Evolutionary conservation across 495 filamentous ascomycete genomes (phyloP).

Genomic region (Aspergillus cristatus): DNA sequence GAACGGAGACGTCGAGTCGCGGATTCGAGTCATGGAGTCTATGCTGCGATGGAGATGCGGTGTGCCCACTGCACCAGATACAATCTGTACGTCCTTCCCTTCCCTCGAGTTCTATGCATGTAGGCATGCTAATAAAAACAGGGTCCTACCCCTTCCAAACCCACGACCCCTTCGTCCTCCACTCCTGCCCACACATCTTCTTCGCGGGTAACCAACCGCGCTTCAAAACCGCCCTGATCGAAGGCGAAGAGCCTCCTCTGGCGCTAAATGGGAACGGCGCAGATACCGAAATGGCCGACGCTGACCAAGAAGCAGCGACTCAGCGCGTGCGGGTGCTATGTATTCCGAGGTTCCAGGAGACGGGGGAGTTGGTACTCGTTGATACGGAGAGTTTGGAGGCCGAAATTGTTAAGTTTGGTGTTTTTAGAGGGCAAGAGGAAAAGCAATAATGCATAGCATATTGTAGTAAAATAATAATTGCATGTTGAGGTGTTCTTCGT

Average conservation of each 20-base stretch:
- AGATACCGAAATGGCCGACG: slow-evolving; percentile 35
- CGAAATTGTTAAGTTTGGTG: slow-evolving; percentile 57
- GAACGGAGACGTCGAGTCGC: slow-evolving; percentile 45
- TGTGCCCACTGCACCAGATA: slow-evolving; percentile 96
- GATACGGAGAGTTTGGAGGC: slow-evolving; percentile 77
- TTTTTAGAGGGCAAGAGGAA: slow-evolving; percentile 39
- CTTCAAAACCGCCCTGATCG: slow-evolving; percentile 68
- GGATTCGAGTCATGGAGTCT: slow-evolving; percentile 81
- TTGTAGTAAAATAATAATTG: too few species aligned
- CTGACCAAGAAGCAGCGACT: slow-evolving; percentile 36
- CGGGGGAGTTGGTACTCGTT: slow-evolving; percentile 72
- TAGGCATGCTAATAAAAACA: slow-evolving; percentile 22
- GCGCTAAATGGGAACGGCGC: slow-evolving; percentile 21
- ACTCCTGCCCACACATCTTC: slow-evolving; percentile 81
- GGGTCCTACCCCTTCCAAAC: slow-evolving; percentile 95
- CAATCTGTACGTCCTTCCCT: slow-evolving; percentile 60
- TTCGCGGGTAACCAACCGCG: slow-evolving; percentile 80
- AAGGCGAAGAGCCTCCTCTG: slow-evolving; percentile 30
- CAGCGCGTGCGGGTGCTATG: slow-evolving; percentile 66
- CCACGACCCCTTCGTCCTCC: slow-evolving; percentile 76
- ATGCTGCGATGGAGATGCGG: slow-evolving; percentile 84
- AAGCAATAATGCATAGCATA: slow-evolving; percentile 24
- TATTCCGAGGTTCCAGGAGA: slow-evolving; percentile 73
- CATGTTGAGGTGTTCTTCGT: too few species aligned
- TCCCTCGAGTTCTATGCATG: not conserved